phyloP scores from a whole-genome alignment of 352 stramenopile genomes.

The Elongisporangium undulatum region DNA sequence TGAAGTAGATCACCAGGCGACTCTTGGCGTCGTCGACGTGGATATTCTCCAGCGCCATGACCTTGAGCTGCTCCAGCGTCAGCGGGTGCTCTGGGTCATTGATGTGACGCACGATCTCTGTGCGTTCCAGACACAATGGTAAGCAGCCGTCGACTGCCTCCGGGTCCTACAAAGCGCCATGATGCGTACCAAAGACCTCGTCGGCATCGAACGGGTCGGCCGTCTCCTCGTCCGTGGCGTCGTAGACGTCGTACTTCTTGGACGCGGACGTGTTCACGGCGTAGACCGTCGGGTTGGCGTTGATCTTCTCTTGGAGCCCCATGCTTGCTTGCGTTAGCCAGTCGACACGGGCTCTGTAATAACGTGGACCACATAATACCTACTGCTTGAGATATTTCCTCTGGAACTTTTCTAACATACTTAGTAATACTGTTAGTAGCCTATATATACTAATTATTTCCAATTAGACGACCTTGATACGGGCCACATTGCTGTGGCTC shows the following conservation, averaged over 20 bases:
- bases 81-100: conserved; percentile 93
- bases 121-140: background rate
- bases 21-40: conserved; percentile 81
- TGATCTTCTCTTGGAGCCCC: conserved; percentile 80
- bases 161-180: background rate
- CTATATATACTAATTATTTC: background rate
- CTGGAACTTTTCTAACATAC: too few species aligned
- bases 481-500: background rate
- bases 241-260: conserved; percentile 64
- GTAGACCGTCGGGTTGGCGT: conserved; percentile 87
- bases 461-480: background rate
- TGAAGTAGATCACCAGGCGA: conserved; percentile 83
- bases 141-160: background rate
- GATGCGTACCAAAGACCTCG: conserved; percentile 76
- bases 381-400: too few species aligned
- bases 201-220: conserved; percentile 77
- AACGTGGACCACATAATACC: background rate
- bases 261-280: conserved; percentile 46
- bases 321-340: conserved; percentile 22
- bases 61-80: conserved; percentile 92
- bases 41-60: conserved; percentile 90
- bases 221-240: conserved; percentile 54
- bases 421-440: too few species aligned
- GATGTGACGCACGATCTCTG: conserved; percentile 85
- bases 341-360: background rate